phyloP scores from a whole-genome alignment of 352 stramenopile species.

The Globisporangium solare region DNA sequence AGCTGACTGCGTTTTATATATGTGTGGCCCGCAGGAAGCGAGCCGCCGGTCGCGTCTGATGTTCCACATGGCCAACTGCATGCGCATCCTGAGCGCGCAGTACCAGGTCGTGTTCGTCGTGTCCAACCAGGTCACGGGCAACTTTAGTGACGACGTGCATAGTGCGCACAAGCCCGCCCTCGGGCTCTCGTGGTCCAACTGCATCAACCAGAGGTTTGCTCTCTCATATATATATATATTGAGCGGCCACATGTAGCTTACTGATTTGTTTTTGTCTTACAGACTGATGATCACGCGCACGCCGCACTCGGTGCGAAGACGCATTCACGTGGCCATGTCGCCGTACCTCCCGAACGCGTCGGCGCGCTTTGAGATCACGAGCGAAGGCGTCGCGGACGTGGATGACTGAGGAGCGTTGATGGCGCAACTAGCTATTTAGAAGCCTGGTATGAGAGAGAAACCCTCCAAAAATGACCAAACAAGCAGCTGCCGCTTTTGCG shows the following conservation, averaged over 20 bases:
- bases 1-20: not conserved
- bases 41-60: constrained; percentile 66
- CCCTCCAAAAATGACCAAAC: too few species aligned
- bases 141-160: constrained; percentile 29
- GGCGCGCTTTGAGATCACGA: constrained; percentile 59
- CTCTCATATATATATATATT: not conserved
- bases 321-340: constrained; percentile 53
- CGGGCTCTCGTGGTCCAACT: constrained; percentile 79
- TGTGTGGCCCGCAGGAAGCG: constrained; percentile 32
- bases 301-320: constrained; percentile 21
- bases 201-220: constrained; percentile 74
- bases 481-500: too few species aligned
- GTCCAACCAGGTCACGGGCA: constrained; percentile 79
- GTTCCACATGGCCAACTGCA: constrained; percentile 83
- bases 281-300: constrained; percentile 53
- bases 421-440: too few species aligned
- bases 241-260: not conserved
- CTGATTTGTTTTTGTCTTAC: not conserved
- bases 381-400: constrained; percentile 26
- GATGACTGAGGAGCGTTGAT: constrained; percentile 4
- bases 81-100: constrained; percentile 76
- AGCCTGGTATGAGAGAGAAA: too few species aligned
- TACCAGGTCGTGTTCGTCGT: constrained; percentile 72
- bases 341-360: constrained; percentile 32
- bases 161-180: constrained; percentile 52